Base-by-base conservation (phyloP, 495 filamentous ascomycete genomes). In the Lasiosphaeriaceae sp. region DNA sequence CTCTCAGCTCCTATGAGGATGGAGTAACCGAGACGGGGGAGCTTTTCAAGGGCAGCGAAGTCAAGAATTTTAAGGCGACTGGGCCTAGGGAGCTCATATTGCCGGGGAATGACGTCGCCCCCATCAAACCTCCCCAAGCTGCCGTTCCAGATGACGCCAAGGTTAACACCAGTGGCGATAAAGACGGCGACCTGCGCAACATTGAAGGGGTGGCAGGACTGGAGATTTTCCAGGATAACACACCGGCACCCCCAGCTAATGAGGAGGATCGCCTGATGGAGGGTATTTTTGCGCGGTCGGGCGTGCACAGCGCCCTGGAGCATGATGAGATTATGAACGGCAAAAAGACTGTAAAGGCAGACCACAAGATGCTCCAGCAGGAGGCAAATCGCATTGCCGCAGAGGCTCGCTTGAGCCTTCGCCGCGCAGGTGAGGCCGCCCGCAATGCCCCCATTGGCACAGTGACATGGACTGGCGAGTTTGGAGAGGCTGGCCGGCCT, bases 391-490 rank as follows among this genome's bases (percentile, higher is more conserved):
- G 81, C 12, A 82, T 92, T 12, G 92, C 92, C n/a, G 82, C 85
- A 2, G 76, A 88, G 67, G 92, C 92, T 0, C 88, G 88, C 0
- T 77, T 78, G 37, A 83, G 86, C 58, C 84, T 98, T 3, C 83
- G 84, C 26, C 83, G 82, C 46, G 87, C 90, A 22, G 84, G 83
- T 35, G 84, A 91, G 70, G 77, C 81, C 11, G 90, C 91, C 2
- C 79, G 83, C 20, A 79, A 74, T 3, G 77, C 90, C 1, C 87
- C 88, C 0, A 84, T 93, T 47, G 94, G 93, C 37, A 88, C 88
- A 0, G 88, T 93, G 14, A 97, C 94, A 2, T 98, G 94, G 94
- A 98, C 94, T 0, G 94, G 94, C 11, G 78, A 84, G 54, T 81
- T 86, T 44, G 94, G 94, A 8, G 76, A 84, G 31, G 87, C 84